Evolutionary conservation across 768 basidiomycete species (phyloP).

Genomic region (Dioszegia hungarica): DNA sequence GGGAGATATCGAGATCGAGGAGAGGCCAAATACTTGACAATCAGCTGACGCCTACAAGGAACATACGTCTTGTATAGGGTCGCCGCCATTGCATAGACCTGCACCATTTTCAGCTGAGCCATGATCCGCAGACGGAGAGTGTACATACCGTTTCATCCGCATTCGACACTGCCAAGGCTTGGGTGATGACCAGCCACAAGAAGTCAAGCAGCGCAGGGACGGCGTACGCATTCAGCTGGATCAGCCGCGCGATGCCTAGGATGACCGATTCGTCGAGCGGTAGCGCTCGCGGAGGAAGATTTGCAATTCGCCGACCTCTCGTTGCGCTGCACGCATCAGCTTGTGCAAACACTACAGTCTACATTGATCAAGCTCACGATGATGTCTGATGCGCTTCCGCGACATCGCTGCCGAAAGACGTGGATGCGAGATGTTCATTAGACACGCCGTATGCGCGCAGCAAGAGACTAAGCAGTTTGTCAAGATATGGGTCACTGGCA

Average conservation of each 20-base stretch:
- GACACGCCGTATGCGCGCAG: background rate
- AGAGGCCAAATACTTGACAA: slow-evolving; percentile 24
- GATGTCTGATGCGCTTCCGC: too few species aligned
- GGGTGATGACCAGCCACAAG: slow-evolving; percentile 32
- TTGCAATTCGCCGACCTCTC: slow-evolving; percentile 15
- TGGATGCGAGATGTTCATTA: too few species aligned
- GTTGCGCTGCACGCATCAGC: background rate
- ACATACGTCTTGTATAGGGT: slow-evolving; percentile 18
- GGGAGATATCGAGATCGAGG: slow-evolving; percentile 9
- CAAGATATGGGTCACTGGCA: too few species aligned
- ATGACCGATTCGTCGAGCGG: slow-evolving; percentile 15
- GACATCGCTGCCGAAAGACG: too few species aligned
- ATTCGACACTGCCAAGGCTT: slow-evolving; percentile 14
- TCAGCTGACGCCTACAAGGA: too few species aligned
- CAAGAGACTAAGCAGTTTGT: too few species aligned
- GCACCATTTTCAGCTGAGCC: too few species aligned
- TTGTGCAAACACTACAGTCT: too few species aligned
- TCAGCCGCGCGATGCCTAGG: slow-evolving; percentile 6
- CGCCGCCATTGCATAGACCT: background rate
- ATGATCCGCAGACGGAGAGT: background rate
- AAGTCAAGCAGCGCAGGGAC: slow-evolving; percentile 25
- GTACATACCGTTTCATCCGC: slow-evolving; percentile 29
- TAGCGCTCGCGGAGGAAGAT: background rate
- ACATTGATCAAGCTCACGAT: too few species aligned
- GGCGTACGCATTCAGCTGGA: slow-evolving; percentile 6